Evolutionary conservation across 1,284 basidiomycete genomes (phyloP).

Genomic region (Malassezia pachydermatis): DNA sequence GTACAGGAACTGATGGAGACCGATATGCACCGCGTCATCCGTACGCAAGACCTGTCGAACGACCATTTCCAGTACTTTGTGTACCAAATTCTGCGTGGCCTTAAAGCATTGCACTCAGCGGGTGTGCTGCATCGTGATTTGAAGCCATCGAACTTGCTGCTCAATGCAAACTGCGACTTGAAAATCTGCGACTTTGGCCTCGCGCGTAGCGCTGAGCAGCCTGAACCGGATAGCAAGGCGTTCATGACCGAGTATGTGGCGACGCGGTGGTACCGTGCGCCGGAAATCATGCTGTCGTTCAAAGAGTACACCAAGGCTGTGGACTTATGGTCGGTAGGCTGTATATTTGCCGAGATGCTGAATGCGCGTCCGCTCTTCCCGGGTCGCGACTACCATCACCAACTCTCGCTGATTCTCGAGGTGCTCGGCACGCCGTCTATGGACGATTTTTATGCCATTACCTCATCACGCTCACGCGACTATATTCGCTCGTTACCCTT

Average conservation of each 20-base stretch:
- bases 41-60: constrained; percentile 50
- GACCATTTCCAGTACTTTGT: constrained; percentile 92
- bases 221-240: constrained; percentile 39
- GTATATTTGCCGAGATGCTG: constrained; percentile 85
- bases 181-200: constrained; percentile 49
- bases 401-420: constrained; percentile 56
- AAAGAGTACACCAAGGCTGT: constrained; percentile 49
- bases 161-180: constrained; percentile 46
- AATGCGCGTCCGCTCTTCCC: constrained; percentile 81
- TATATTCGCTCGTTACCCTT: constrained; percentile 88
- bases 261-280: constrained; percentile 46
- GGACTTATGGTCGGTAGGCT: constrained; percentile 74
- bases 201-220: constrained; percentile 41
- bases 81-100: constrained; percentile 57
- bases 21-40: constrained; percentile 46
- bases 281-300: constrained; percentile 48
- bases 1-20: constrained; percentile 53
- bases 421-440: constrained; percentile 56
- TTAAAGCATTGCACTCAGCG: constrained; percentile 47
- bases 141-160: constrained; percentile 41
- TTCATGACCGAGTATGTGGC: constrained; percentile 49
- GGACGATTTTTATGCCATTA: constrained; percentile 60
- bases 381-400: constrained; percentile 54
- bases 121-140: constrained; percentile 46
- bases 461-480: constrained; percentile 70